Evolutionary conservation across 2,329 filamentous ascomycete genomes (phyloP).

Genomic region (Ceratocystis colombiana): DNA sequence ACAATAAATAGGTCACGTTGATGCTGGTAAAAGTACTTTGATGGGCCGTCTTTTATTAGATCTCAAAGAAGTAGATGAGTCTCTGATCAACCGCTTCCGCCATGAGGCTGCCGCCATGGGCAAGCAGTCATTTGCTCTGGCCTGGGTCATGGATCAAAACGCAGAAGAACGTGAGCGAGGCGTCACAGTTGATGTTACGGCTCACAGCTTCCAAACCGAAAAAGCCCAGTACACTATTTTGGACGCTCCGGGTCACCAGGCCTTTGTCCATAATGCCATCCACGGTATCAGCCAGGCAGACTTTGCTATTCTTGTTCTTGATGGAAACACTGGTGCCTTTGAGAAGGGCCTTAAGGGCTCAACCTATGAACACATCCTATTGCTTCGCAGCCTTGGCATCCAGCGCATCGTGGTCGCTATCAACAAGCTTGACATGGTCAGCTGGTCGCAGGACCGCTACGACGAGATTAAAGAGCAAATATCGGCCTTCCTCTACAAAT

Average conservation of each 20-base stretch:
- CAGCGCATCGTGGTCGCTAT: constrained; percentile 80
- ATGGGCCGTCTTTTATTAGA: constrained; percentile 93
- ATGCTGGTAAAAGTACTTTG: constrained; percentile 93
- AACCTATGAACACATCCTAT: constrained; percentile 82
- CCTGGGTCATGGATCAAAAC: constrained; percentile 92
- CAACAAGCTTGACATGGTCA: constrained; percentile 85
- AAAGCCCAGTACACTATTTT: constrained; percentile 84
- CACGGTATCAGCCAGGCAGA: constrained; percentile 92
- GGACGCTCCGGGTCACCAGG: constrained; percentile 85
- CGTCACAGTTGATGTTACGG: constrained; percentile 94
- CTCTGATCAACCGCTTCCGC: constrained; percentile 77
- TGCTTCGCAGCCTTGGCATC: constrained; percentile 84
- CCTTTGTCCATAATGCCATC: constrained; percentile 99
- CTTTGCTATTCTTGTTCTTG: constrained; percentile 88
- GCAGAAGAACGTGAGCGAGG: constrained; percentile 80
- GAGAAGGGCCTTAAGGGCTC: constrained; percentile 90
- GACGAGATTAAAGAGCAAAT: constrained; percentile 78
- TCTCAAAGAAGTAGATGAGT: constrained; percentile 74
- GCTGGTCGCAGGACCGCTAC: constrained; percentile 75
- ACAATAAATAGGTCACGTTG: constrained; percentile 64
- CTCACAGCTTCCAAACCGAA: constrained; percentile 85
- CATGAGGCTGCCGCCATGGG: constrained; percentile 85
- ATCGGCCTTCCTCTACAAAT: constrained; percentile 66
- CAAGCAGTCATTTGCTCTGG: constrained; percentile 89
- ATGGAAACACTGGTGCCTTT: constrained; percentile 81